phyloP scores from a whole-genome alignment of 1,284 basidiomycete genomes.

The Golubevia pallescens region DNA sequence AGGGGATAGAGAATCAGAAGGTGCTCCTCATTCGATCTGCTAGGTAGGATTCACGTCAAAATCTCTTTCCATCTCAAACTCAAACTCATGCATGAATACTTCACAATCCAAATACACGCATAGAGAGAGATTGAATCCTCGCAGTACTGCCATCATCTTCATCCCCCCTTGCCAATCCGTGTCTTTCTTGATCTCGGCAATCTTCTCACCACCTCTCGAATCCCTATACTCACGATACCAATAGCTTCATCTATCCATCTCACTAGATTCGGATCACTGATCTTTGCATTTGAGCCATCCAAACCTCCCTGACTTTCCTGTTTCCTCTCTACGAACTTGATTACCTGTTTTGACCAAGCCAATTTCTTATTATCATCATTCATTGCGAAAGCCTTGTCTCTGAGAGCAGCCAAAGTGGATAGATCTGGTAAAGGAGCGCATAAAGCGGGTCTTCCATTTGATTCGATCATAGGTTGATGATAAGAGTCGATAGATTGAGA shows the following conservation, averaged over 20 bases:
- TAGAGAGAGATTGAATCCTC: too few species aligned
- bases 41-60: too few species aligned
- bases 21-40: too few species aligned
- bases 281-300: slow-evolving; percentile 47
- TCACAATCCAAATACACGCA: too few species aligned
- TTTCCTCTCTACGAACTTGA: slow-evolving; percentile 74
- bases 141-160: too few species aligned
- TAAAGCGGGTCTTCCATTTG: slow-evolving; percentile 21
- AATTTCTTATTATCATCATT: slow-evolving; percentile 72
- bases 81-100: too few species aligned
- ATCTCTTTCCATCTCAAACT: too few species aligned
- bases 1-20: background rate
- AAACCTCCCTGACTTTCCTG: too few species aligned
- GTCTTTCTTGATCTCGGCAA: too few species aligned
- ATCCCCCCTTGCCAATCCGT: too few species aligned
- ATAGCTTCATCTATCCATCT: slow-evolving; percentile 73
- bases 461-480: background rate
- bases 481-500: background rate
- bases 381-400: slow-evolving; percentile 26
- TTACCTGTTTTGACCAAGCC: slow-evolving; percentile 78
- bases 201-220: too few species aligned
- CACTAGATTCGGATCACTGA: slow-evolving; percentile 73
- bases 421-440: slow-evolving; percentile 47
- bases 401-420: slow-evolving; percentile 25
- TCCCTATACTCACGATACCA: slow-evolving; percentile 13